Evolutionary conservation across 176 grass and related monocot genomes (phyloP).

Genomic region (Aegilops bicornis): DNA sequence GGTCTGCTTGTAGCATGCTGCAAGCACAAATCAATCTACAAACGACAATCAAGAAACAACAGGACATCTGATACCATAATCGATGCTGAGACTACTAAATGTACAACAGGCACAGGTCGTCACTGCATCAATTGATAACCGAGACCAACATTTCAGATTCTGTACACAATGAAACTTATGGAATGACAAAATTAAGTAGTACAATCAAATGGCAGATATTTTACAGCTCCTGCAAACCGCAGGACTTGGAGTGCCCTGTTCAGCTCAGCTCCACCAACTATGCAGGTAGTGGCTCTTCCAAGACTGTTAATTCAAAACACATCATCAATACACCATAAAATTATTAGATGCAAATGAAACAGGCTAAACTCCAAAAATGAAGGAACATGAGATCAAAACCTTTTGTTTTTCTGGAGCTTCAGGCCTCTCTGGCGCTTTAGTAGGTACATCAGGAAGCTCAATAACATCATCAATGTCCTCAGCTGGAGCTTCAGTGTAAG

Average conservation of each 20-base stretch:
- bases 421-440: constrained; percentile 42
- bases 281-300: constrained; percentile 82
- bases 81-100: not conserved
- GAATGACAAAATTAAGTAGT: constrained; percentile 2
- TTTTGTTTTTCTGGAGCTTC: constrained; percentile 62
- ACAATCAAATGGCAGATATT: constrained; percentile 44
- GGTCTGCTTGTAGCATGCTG: constrained; percentile 5
- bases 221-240: constrained; percentile 40
- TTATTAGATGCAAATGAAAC: not conserved
- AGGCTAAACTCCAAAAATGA: not conserved
- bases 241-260: constrained; percentile 7
- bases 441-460: constrained; percentile 90
- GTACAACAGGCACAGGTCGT: constrained; percentile 23
- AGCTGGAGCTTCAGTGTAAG: constrained; percentile 27
- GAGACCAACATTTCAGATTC: constrained; percentile 23
- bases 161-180: constrained; percentile 47
- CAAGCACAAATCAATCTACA: not conserved
- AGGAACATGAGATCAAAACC: constrained; percentile 49
- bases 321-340: not conserved
- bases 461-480: constrained; percentile 61
- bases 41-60: constrained; percentile 8
- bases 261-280: constrained; percentile 38
- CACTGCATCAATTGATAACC: not conserved
- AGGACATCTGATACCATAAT: not conserved
- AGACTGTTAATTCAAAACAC: constrained; percentile 53